Evolutionary conservation across 2,329 filamentous ascomycete genomes (phyloP).

Genomic region (Fusarium sp.): DNA sequence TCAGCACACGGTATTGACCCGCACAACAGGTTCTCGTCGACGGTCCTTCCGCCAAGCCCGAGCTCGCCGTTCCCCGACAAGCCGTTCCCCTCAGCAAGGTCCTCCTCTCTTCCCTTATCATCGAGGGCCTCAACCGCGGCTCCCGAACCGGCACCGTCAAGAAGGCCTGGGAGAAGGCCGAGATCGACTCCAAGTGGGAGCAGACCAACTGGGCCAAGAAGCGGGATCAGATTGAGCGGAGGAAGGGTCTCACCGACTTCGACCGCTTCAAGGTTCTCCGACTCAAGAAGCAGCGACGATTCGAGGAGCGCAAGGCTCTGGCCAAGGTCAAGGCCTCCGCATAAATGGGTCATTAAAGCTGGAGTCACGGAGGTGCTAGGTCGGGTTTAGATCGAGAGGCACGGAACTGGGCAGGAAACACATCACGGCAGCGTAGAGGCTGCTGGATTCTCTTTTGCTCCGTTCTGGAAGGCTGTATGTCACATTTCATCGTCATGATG

Average conservation of each 20-base stretch:
- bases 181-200: conserved; percentile 94
- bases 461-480: conserved; percentile 74
- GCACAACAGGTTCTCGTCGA: conserved; percentile 86
- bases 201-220: conserved; percentile 95
- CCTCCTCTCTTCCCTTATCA: conserved; percentile 90
- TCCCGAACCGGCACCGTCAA: conserved; percentile 85
- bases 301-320: conserved; percentile 96
- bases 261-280: conserved; percentile 99
- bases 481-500: conserved; percentile 69
- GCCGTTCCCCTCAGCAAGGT: conserved; percentile 82
- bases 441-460: conserved; percentile 70
- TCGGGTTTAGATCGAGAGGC: conserved; percentile 54
- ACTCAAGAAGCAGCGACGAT: conserved; percentile 99
- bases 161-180: conserved; percentile 89
- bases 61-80: conserved; percentile 87
- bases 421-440: conserved; percentile 59
- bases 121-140: conserved; percentile 86
- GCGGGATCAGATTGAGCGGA: conserved; percentile 84
- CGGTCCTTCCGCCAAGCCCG: conserved; percentile 86
- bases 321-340: conserved; percentile 90
- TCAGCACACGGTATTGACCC: conserved; percentile 42
- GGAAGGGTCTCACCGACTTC: conserved; percentile 95
- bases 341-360: conserved; percentile 63
- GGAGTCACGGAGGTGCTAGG: conserved; percentile 50
- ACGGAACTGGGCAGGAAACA: conserved; percentile 52